Conservation (phyloP, 1,139 yeast genomes). For the Eremothecium sinecaudum region DNA sequence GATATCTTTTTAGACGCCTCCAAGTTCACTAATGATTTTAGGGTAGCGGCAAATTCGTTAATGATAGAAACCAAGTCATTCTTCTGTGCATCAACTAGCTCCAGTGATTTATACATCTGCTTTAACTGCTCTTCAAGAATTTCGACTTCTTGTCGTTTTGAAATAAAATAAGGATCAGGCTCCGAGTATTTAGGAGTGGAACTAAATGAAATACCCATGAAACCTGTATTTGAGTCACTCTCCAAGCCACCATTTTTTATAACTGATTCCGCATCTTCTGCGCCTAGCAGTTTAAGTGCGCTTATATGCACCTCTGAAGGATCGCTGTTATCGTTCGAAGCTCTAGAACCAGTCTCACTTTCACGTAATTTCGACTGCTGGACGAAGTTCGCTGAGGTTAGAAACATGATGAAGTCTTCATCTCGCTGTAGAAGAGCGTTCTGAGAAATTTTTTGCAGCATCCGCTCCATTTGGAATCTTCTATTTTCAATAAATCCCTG, state of each 20-base stretch:
- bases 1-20: constrained; percentile 67
- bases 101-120: constrained; percentile 62
- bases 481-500: constrained; percentile 83
- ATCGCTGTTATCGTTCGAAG: constrained; percentile 40
- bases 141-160: constrained; percentile 61
- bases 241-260: constrained; percentile 29
- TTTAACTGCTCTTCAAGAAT: constrained; percentile 65
- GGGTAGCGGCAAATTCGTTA: constrained; percentile 49
- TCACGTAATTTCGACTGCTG: constrained; percentile 59
- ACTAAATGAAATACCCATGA: constrained; percentile 31
- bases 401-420: constrained; percentile 65
- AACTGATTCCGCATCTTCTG: constrained; percentile 27
- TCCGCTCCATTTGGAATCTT: constrained; percentile 75
- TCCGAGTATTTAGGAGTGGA: constrained; percentile 51
- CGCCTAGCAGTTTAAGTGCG: constrained; percentile 27
- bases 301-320: constrained; percentile 34
- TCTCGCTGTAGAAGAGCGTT: constrained; percentile 55
- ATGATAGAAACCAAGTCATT: constrained; percentile 60
- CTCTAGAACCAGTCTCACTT: constrained; percentile 44
- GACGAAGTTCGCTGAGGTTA: constrained; percentile 63
- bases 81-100: constrained; percentile 65
- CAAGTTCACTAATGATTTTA: constrained; percentile 54
- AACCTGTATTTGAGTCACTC: constrained; percentile 22
- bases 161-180: constrained; percentile 67
- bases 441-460: constrained; percentile 62